phyloP scores from a whole-genome alignment of 2,329 filamentous ascomycete species.

The Aspergillus sojae region DNA sequence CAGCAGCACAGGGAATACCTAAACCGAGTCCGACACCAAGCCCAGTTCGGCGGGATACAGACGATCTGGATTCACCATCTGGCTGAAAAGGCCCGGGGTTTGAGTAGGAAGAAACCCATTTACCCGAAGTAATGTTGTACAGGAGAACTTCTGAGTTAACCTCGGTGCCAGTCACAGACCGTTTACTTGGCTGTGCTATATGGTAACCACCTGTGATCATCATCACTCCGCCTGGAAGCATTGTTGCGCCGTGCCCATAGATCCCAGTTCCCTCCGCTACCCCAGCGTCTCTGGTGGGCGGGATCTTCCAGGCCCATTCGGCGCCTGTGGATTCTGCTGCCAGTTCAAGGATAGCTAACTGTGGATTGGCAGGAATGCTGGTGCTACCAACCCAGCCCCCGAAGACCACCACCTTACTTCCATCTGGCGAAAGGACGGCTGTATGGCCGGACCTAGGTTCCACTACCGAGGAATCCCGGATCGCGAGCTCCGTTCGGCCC shows the following conservation, averaged over 20 bases:
- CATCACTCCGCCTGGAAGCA: constrained; percentile 64
- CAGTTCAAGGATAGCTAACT: constrained; percentile 75
- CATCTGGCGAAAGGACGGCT: constrained; percentile 77
- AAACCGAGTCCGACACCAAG: constrained; percentile 68
- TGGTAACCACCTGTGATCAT: constrained; percentile 63
- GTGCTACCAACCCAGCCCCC: constrained; percentile 93
- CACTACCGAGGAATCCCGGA: constrained; percentile 55
- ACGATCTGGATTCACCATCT: constrained; percentile 21
- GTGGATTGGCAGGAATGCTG: constrained; percentile 74
- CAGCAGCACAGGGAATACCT: constrained; percentile 57
- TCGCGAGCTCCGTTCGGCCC: constrained; percentile 59
- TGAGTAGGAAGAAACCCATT: constrained; percentile 61
- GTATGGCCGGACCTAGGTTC: constrained; percentile 90
- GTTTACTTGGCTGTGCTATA: constrained; percentile 49
- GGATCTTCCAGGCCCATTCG: constrained; percentile 49
- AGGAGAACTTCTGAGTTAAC: constrained; percentile 55
- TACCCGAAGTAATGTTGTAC: constrained; percentile 63
- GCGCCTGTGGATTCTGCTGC: constrained; percentile 69
- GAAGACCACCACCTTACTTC: constrained; percentile 73
- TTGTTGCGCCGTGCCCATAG: constrained; percentile 63
- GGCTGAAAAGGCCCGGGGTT: constrained; percentile 39
- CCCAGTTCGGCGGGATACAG: constrained; percentile 54
- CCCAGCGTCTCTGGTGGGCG: constrained; percentile 41
- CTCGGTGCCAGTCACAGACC: constrained; percentile 33
- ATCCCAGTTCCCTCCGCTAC: constrained; percentile 52